Evolutionary conservation across 2,329 filamentous ascomycete genomes (phyloP).

Genomic region (Aspergillus quadrilineatus): DNA sequence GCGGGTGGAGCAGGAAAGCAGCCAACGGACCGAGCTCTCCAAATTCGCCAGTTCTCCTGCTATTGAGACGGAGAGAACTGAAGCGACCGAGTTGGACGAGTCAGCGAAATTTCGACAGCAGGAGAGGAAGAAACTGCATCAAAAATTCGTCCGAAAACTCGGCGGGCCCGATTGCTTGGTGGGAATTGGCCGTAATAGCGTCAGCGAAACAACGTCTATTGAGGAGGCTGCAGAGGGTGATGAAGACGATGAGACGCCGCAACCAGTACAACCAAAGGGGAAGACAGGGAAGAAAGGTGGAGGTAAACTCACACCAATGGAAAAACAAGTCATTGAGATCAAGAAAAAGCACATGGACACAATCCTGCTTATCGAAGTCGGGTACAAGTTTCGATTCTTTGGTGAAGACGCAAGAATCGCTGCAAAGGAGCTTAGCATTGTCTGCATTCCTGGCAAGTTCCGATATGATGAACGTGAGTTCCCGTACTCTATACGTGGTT

Average conservation of each 20-base stretch:
- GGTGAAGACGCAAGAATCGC: slow-evolving; percentile 90
- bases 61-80: slow-evolving; percentile 36
- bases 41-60: slow-evolving; percentile 56
- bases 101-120: slow-evolving; percentile 56
- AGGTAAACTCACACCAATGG: slow-evolving; percentile 92
- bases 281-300: slow-evolving; percentile 64
- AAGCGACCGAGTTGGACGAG: slow-evolving; percentile 34
- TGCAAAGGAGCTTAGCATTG: slow-evolving; percentile 86
- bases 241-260: slow-evolving; percentile 51
- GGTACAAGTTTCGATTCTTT: slow-evolving; percentile 97
- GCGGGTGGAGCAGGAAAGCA: slow-evolving; percentile 27
- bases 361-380: slow-evolving; percentile 86
- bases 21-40: slow-evolving; percentile 58
- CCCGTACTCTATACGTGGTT: not conserved
- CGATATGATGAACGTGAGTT: slow-evolving; percentile 81
- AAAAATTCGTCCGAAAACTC: slow-evolving; percentile 85
- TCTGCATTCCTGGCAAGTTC: slow-evolving; percentile 94
- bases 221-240: slow-evolving; percentile 61
- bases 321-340: slow-evolving; percentile 89
- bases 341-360: slow-evolving; percentile 90
- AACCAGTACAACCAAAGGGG: slow-evolving; percentile 47
- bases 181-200: slow-evolving; percentile 60
- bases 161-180: slow-evolving; percentile 79
- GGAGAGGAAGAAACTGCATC: slow-evolving; percentile 71
- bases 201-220: slow-evolving; percentile 53